Base-by-base conservation (phyloP, 805 yeast species). In the Lachancea sp. region DNA sequence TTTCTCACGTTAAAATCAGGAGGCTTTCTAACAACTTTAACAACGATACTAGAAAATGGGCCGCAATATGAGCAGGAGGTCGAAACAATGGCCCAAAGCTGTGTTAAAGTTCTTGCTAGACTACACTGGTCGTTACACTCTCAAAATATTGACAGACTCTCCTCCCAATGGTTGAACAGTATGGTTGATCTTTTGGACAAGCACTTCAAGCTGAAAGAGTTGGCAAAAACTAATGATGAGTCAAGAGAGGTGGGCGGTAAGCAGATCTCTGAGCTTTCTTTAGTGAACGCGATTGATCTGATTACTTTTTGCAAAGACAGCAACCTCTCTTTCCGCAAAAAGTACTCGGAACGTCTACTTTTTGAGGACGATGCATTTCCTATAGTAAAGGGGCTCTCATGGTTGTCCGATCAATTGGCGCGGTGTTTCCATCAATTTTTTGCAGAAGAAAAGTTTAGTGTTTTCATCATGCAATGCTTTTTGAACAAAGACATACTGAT, bases 341-440 rank as follows among this genome's bases (percentile, higher is more conserved):
- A 71, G 26, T 79, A 73, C 56, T 77, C 75, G 44, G 87, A 83
- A 57, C 86, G 82, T 52, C 65, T 79, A 39, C 68, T 83, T 64
- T 80, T 83, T 70, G 76, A 79, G 39, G 71, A 74, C 45, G 71
- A 70, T 44, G 63, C 67, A 26, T 66, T 79, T 56, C 82, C 85
- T 1, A 57, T 82, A 22, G 69, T 62, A 10, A 57, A 63, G 45
- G 67, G 73, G 38, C 59, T 70, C 2, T 48, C 66, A 4, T 51
- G 55, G 18, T 52, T 72, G 1, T 63, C 73, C 1, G 47, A 58
- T 18, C 53, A 60, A 22, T 47, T 69, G 15, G 44, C 56, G 15
- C 47, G 44, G 2, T 57, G 60, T 20, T 63, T 61, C 39, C 45
- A 49, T 15, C 29, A 36, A 58, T 59, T 13, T 63, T 69, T 18